Evolutionary conservation across 805 yeast species (phyloP), one percentile per base, ranked within the genome.

Genomic region (Suhomyces sp.): DNA sequence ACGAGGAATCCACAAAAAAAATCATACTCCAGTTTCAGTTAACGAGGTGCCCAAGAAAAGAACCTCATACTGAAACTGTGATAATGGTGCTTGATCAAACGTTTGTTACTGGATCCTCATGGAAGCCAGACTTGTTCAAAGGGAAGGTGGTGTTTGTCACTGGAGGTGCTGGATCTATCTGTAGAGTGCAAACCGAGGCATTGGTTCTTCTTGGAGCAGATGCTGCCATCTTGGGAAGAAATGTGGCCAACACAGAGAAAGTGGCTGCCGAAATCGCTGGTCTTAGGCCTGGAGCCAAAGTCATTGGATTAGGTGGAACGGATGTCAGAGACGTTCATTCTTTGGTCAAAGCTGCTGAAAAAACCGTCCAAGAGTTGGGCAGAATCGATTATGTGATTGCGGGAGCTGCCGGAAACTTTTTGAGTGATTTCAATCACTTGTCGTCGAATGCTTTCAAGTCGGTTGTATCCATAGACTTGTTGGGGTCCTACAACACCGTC

Each of bases 381-480:
- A 51, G 69, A 39, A 67, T 68, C 23, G 73, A 68, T 46, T 65
- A 42, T 38, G 68, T 68, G 7, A 67, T 68, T 44, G 70, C 71
- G 10, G 73, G 73, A 5, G 70, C 72, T 3, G 72, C 72, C 0
- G 71, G 72, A 6, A 66, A 66, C 48, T 67, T 64, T 38, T 50
- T 67, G 30, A 43, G 59, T 31, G 72, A 67, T 47, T 68, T 65
- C 50, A 67, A 66, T 45, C 72, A 67, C 38, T 54, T 68, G 39
- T 65, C 71, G 20, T 50, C 61, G 35, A 65, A 65, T 42, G 72
- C 71, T 10, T 67, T 67, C 51, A 57, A 62, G 33, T 46, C 63
- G 10, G 71, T 68, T 16, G 56, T 65, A 13, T 44, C 48, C 24
- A 66, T 68, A 31, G 73, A 68, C 42, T 53, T 65, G 35, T 51